Percentiles rank a stretch among this genome's conserved stretches.
phyloP scores from a whole-genome alignment of 2,329 filamentous ascomycete genomes.

The Amesomyces nigricolor region DNA sequence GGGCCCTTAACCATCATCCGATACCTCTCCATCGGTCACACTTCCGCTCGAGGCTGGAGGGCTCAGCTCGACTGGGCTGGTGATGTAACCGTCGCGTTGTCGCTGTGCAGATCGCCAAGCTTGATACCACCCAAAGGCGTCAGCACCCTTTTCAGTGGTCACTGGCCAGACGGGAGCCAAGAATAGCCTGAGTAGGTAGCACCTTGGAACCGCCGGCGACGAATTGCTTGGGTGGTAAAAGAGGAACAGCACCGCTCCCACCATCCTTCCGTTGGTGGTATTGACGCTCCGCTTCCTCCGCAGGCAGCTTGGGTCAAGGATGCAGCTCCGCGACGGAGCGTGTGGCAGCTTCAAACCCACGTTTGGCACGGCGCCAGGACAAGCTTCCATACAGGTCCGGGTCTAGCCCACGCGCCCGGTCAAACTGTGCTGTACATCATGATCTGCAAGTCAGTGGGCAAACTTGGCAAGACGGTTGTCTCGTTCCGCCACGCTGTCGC shows the following conservation, averaged over 20 bases:
- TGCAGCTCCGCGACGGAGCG: conserved; percentile 2
- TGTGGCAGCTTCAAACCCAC: conserved; percentile 2
- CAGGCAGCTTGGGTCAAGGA: neutral
- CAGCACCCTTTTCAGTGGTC: neutral
- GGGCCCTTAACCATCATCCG: too few species aligned
- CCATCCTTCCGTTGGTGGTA: too few species aligned
- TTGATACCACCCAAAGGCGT: conserved; percentile 9
- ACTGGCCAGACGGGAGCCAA: conserved; percentile 1
- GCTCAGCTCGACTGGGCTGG: neutral
- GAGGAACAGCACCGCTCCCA: neutral
- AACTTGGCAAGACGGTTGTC: neutral
- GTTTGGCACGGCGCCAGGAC: neutral
- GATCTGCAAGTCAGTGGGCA: conserved; percentile 2
- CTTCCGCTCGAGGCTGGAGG: neutral
- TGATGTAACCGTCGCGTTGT: conserved; percentile 19
- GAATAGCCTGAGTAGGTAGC: neutral
- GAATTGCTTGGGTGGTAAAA: too few species aligned
- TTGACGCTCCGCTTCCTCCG: too few species aligned
- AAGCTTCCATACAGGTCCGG: neutral
- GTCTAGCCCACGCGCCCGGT: conserved; percentile 8
- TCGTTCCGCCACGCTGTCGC: neutral
- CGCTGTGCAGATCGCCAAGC: conserved; percentile 4
- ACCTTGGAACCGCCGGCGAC: neutral
- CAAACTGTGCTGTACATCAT: conserved; percentile 2
- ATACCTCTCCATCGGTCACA: too few species aligned